A percentile compares a stretch with the other conserved stretches of the same genome.
phyloP scores from a whole-genome alignment of 192 early-diverging fungal genomes.

The Mortierella antarctica region DNA sequence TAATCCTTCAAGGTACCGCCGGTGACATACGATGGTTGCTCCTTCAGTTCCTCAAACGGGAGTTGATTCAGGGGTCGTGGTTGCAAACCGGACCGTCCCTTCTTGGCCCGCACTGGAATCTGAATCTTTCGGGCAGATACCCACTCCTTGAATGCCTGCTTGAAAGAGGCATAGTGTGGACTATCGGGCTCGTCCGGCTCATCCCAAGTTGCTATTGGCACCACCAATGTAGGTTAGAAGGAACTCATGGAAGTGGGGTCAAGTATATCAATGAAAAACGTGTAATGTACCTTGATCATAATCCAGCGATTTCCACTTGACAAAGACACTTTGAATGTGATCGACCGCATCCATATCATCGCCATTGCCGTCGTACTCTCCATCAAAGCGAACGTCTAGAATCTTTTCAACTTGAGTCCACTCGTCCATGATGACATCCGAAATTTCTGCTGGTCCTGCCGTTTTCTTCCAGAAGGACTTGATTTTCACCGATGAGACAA shows the following conservation, averaged over 20 bases:
- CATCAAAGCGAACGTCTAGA: constrained; percentile 53
- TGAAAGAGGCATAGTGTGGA: constrained; percentile 45
- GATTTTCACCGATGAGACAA: constrained; percentile 32
- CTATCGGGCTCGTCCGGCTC: constrained; percentile 37
- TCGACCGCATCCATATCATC: constrained; percentile 45
- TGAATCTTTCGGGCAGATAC: constrained; percentile 45
- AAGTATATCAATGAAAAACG: constrained; percentile 2
- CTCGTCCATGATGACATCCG: constrained; percentile 35
- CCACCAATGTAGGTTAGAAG: constrained; percentile 1
- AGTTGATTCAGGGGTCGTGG: constrained; percentile 21
- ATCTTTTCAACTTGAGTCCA: constrained; percentile 58
- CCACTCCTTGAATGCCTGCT: constrained; percentile 55
- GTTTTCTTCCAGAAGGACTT: constrained; percentile 42
- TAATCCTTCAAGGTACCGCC: constrained; percentile 71
- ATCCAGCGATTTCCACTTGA: constrained; percentile 72
- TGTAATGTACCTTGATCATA: constrained; percentile 62
- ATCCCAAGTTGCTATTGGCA: constrained; percentile 54
- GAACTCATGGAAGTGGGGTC: constrained; percentile 13
- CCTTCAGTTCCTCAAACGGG: constrained; percentile 60
- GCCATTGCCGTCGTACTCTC: constrained; percentile 24
- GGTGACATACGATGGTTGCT: constrained; percentile 64
- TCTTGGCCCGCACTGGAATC: constrained; percentile 44
- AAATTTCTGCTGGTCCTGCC: constrained; percentile 15
- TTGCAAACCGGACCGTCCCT: constrained; percentile 34
- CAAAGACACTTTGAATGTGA: constrained; percentile 62